Base-by-base conservation (phyloP, 106 monocot genomes). In the Chionographis japonica region DNA sequence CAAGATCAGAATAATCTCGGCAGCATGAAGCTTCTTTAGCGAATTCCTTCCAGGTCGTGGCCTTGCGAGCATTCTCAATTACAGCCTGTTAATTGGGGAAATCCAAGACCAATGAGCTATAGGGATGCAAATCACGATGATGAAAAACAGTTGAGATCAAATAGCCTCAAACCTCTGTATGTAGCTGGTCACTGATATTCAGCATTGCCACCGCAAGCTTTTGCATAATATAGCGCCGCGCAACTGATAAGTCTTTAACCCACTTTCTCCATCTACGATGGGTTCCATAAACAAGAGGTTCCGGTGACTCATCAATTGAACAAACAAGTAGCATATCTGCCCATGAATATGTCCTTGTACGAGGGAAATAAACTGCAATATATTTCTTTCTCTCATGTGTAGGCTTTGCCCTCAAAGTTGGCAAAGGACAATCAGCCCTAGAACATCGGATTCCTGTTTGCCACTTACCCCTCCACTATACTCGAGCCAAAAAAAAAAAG, bases 401-500 rank as follows among this genome's bases (percentile, higher is more conserved):
- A 37, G 95, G 95, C 57, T 95, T 95, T 60, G 88, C 86, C 75
- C 72, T 91, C 68, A 95, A 73, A 61, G 95, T 88, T 77, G 80
- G 61, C 53, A 88, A 74, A 20, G 95, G 91, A 67, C 81, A 84
- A 62, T 95, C 95, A 68, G 37, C 63, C 66, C 70, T 86, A 46
- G 79, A 77, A 72, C 95, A 95, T 57, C 67, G 73, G 53, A 95
- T 88, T 75, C 91, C 85, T 51, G 85, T 91, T 72, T 91, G 95
- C 95, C 95, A 95, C 68, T 91, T 95, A 58, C 95, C 95, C 81
- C 91, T 84, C 95, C 95, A 95, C 95, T 95, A 72, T 60, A 83
- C 74, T 80, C 75, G 63, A 75, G 55, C 52, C 19, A 54, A 63
- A 66, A 62, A 61, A n/a, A 18, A 17, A 61, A 49, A 37, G 63